A percentile compares a stretch with the other conserved stretches of the same genome.
Conservation (phyloP, 805 yeast species). For the Hanseniaspora thailandica region DNA sequence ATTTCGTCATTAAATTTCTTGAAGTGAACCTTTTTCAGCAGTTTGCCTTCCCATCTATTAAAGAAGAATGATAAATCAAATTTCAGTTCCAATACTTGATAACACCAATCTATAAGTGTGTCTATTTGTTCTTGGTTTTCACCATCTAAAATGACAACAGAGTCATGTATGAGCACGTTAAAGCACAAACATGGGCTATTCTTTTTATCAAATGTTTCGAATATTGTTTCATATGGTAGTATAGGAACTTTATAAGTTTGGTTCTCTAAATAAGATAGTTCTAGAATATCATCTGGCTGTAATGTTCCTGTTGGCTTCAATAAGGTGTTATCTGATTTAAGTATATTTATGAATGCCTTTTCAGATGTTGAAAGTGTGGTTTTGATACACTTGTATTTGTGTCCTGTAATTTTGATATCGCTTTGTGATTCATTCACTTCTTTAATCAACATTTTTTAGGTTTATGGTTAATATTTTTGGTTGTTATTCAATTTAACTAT, state of each 20-base stretch:
- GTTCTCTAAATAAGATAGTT: slow-evolving; percentile 5
- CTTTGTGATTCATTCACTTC: background rate
- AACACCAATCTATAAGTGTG: slow-evolving; percentile 12
- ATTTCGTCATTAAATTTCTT: slow-evolving; percentile 2
- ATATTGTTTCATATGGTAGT: slow-evolving; percentile 5
- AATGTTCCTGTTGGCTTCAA: background rate
- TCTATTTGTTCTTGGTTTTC: background rate
- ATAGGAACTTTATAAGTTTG: slow-evolving; percentile 2
- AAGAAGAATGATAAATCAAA: slow-evolving; percentile 11
- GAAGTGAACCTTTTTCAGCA: slow-evolving; percentile 11
- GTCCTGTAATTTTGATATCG: background rate
- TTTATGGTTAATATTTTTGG: background rate
- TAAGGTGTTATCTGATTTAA: background rate
- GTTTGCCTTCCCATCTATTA: slow-evolving; percentile 14
- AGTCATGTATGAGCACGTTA: slow-evolving; percentile 8
- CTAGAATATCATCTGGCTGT: background rate
- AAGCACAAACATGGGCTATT: slow-evolving; percentile 1
- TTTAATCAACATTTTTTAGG: background rate
- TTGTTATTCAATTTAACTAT: too few species aligned
- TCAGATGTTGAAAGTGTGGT: slow-evolving; percentile 13
- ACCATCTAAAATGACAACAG: slow-evolving; percentile 2
- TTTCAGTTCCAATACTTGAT: slow-evolving; percentile 9
- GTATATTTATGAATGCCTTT: slow-evolving; percentile 10
- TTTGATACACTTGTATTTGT: slow-evolving; percentile 12
- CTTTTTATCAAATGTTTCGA: slow-evolving; percentile 6